These are phyloP conservation scores for Seminavis robusta DNA, from an alignment of 108 stramenopile species.

Conservation along the genomic window DNA sequence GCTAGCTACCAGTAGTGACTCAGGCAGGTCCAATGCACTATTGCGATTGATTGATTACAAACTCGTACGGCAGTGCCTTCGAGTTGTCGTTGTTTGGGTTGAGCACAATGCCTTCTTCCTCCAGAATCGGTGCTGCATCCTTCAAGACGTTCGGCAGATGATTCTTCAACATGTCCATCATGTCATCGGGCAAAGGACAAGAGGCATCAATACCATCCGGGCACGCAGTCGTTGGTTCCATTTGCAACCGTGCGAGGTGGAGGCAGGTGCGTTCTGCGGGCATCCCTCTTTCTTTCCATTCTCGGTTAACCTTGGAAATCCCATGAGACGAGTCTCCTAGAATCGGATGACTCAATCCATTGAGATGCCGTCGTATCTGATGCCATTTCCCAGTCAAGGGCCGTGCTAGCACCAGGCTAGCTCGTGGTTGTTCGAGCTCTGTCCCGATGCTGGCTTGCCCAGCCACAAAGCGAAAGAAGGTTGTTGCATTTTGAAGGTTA, in stretches of 20 bases:
- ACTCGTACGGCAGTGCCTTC: constrained; percentile 10
- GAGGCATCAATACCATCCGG: constrained; percentile 65
- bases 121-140: constrained; percentile 38
- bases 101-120: constrained; percentile 60
- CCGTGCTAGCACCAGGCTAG: constrained; percentile 70
- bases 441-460: constrained; percentile 46
- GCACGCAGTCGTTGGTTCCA: constrained; percentile 35
- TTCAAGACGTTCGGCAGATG: constrained; percentile 68
- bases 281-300: constrained; percentile 64
- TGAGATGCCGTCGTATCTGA: constrained; percentile 83
- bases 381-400: constrained; percentile 82
- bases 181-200: constrained; percentile 58
- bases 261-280: constrained; percentile 65
- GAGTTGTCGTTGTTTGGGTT: constrained; percentile 4
- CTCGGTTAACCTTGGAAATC: constrained; percentile 50
- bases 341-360: constrained; percentile 81
- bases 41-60: no score
- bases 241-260: constrained; percentile 59
- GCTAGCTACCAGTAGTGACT: no score
- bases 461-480: constrained; percentile 65
- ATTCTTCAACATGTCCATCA: constrained; percentile 50
- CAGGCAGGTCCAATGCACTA: no score
- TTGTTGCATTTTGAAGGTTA: constrained; percentile 60
- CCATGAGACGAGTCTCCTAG: constrained; percentile 83
- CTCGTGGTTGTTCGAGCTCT: constrained; percentile 41